These are phyloP conservation scores for Chamaecrista fasciculata DNA, from an alignment of 306 rosid species.

Conservation along the genomic window DNA sequence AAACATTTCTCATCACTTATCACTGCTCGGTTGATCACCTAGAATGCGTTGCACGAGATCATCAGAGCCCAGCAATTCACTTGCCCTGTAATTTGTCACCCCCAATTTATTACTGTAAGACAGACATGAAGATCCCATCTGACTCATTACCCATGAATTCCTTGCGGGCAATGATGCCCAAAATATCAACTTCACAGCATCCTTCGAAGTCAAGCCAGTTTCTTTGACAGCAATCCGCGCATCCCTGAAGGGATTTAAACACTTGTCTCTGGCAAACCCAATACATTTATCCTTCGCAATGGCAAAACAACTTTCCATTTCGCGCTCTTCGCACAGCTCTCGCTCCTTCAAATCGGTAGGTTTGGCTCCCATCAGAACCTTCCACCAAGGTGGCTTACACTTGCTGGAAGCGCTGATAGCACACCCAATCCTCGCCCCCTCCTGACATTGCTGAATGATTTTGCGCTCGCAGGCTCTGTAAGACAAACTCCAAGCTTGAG, in stretches of 20 bases:
- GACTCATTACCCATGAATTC: constrained; percentile 21
- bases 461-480: constrained; percentile 46
- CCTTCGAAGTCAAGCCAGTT: constrained; percentile 32
- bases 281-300: constrained; percentile 42
- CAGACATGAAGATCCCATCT: neutral
- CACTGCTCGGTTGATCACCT: constrained; percentile 28
- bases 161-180: constrained; percentile 30
- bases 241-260: constrained; percentile 48
- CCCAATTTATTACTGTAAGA: constrained; percentile 21
- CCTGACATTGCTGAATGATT: constrained; percentile 56
- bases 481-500: constrained; percentile 64
- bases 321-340: constrained; percentile 50
- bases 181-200: constrained; percentile 34
- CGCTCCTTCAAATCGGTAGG: constrained; percentile 46
- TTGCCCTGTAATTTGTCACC: constrained; percentile 41
- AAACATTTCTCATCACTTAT: neutral
- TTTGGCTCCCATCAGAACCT: constrained; percentile 38
- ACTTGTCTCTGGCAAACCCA: constrained; percentile 52
- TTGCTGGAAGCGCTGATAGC: constrained; percentile 41
- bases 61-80: constrained; percentile 40
- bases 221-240: constrained; percentile 45
- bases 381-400: constrained; percentile 84
- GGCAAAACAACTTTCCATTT: constrained; percentile 30
- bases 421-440: constrained; percentile 65
- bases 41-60: constrained; percentile 27